A percentile compares a stretch with the other conserved stretches of the same genome.
phyloP scores from a whole-genome alignment of 164 flowering plant genomes.

The Piper longum region DNA sequence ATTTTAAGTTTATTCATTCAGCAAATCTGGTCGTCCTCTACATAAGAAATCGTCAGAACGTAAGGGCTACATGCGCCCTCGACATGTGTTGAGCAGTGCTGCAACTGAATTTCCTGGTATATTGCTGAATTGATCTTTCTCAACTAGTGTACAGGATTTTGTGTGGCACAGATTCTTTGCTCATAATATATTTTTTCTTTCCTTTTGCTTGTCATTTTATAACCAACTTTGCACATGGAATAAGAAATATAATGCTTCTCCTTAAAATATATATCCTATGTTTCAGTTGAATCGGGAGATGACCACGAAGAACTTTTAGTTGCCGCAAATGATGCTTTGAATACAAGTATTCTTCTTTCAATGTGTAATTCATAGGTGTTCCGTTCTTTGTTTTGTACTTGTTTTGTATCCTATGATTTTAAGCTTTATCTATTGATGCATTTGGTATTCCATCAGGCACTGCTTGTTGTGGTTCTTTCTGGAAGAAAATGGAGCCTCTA shows the following conservation, averaged over 20 bases:
- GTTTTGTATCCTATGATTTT: not conserved
- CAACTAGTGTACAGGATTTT: not conserved
- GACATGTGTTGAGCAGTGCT: constrained; percentile 31
- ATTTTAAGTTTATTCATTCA: constrained; percentile 16
- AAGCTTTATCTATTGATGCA: not conserved
- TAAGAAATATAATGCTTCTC: not conserved
- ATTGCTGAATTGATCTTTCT: not conserved
- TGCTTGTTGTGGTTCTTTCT: constrained; percentile 44
- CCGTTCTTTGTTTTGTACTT: not conserved
- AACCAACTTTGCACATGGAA: not conserved
- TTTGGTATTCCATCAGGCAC: constrained; percentile 29
- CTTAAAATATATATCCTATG: not conserved
- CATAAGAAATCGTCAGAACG: constrained; percentile 71
- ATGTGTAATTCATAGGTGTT: not conserved
- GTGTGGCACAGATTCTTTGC: no score
- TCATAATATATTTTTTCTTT: not conserved
- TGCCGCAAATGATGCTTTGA: constrained; percentile 61
- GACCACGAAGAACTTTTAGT: constrained; percentile 70
- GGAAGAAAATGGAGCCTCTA: constrained; percentile 66
- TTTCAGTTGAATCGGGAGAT: constrained; percentile 59
- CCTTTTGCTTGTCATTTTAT: not conserved
- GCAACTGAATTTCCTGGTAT: constrained; percentile 58
- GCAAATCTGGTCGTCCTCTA: constrained; percentile 77
- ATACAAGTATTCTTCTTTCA: constrained; percentile 25
- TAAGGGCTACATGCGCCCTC: constrained; percentile 57